These are phyloP conservation scores for Termitomyces sp. DNA, from an alignment of 768 basidiomycete genomes.

Conservation along the genomic window DNA sequence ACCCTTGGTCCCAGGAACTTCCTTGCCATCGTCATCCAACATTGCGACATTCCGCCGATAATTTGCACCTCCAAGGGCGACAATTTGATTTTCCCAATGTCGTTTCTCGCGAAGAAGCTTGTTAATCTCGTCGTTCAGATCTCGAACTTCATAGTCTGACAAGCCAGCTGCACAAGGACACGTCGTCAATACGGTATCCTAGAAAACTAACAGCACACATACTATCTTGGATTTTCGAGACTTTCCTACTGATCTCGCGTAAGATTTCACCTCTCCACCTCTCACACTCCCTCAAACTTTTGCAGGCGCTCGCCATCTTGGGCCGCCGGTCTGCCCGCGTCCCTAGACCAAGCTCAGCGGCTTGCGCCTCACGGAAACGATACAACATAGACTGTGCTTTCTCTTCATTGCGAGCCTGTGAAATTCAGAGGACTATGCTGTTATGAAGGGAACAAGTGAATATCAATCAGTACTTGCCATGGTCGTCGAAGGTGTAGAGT, in stretches of 20 bases:
- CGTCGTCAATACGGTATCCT: neutral
- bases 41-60: slow-evolving; percentile 92
- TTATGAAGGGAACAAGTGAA: neutral
- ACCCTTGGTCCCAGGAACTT: slow-evolving; percentile 94
- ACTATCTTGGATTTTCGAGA: slow-evolving; percentile 91
- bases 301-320: slow-evolving; percentile 87
- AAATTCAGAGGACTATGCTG: neutral
- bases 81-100: slow-evolving; percentile 98
- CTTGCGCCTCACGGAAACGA: slow-evolving; percentile 95
- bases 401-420: neutral
- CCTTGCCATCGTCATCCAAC: slow-evolving; percentile 92
- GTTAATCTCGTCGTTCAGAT: slow-evolving; percentile 98
- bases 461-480: neutral
- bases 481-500: neutral
- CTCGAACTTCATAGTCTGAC: slow-evolving; percentile 93
- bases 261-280: slow-evolving; percentile 95
- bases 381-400: slow-evolving; percentile 24
- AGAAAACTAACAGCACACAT: neutral
- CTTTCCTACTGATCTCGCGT: slow-evolving; percentile 91
- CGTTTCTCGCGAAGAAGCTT: slow-evolving; percentile 90
- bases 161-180: slow-evolving; percentile 59
- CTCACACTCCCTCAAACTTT: slow-evolving; percentile 90
- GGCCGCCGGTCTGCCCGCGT: slow-evolving; percentile 82
- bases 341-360: slow-evolving; percentile 89
- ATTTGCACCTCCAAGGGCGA: slow-evolving; percentile 94